Percentiles rank a stretch among this genome's conserved stretches.
phyloP scores from a whole-genome alignment of 768 basidiomycete genomes.

The Hysterangium stoloniferum region DNA sequence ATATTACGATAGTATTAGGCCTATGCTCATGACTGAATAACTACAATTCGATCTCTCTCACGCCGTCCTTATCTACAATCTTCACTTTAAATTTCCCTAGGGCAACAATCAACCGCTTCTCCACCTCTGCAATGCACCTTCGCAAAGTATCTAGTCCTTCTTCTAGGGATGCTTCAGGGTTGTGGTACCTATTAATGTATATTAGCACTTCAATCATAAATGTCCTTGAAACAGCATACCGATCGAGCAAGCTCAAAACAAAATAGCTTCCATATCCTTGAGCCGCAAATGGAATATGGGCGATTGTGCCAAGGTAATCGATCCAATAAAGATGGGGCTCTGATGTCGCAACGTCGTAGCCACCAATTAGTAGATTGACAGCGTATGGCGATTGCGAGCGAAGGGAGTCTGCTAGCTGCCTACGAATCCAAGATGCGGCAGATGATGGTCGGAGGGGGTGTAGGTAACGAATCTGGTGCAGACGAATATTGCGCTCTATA shows the following conservation, averaged over 20 bases:
- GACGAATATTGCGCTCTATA: slow-evolving; percentile 89
- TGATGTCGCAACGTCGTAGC: slow-evolving; percentile 70
- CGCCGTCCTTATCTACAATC: slow-evolving; percentile 87
- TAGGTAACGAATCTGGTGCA: slow-evolving; percentile 93
- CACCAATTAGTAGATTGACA: slow-evolving; percentile 90
- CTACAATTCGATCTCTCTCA: slow-evolving; percentile 70
- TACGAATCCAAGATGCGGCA: slow-evolving; percentile 92
- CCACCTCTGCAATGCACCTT: slow-evolving; percentile 83
- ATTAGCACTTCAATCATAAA: background rate
- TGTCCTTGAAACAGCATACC: slow-evolving; percentile 37
- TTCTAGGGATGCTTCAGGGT: slow-evolving; percentile 76
- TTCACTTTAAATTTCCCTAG: slow-evolving; percentile 83
- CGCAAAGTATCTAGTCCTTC: slow-evolving; percentile 79
- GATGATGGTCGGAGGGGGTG: slow-evolving; percentile 84
- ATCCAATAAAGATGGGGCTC: slow-evolving; percentile 86
- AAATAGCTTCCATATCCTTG: slow-evolving; percentile 96
- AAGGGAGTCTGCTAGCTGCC: slow-evolving; percentile 79
- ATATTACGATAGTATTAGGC: too few species aligned
- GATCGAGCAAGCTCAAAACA: slow-evolving; percentile 83
- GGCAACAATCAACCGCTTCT: slow-evolving; percentile 74
- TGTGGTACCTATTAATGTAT: slow-evolving; percentile 61
- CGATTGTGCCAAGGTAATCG: slow-evolving; percentile 89
- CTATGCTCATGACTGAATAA: too few species aligned
- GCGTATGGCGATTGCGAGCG: slow-evolving; percentile 83
- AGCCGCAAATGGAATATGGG: slow-evolving; percentile 84